Base-by-base conservation (phyloP, 163 green algal genomes). In the Coccomyxa subellipsoidea region DNA sequence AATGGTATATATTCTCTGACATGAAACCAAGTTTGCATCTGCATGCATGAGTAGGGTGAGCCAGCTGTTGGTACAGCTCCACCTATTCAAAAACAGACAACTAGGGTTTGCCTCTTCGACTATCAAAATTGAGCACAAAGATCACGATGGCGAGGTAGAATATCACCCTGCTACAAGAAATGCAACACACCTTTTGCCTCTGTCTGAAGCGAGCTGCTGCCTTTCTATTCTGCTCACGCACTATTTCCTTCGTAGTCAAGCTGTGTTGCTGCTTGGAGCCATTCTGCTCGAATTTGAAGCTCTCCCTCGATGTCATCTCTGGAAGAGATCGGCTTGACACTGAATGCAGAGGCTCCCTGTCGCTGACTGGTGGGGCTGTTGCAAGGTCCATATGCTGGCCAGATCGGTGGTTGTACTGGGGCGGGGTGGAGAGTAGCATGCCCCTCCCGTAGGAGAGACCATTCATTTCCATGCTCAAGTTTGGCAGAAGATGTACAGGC, bases 191-290 rank as follows among this genome's bases (percentile, higher is more conserved):
- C 70, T 77, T 77, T 53, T 77, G 70, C 32, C 70, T 38, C 25
- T 77, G 70, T 34, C 70, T 38, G 34, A 77, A 77, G 32, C 70
- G 70, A 15, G 70, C 70, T 38, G 70, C 70, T 40, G 70, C 70
- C 34, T 34, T 31, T 34, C 70, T 77, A 32, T 77, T 77, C 70
- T 77, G 70, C 70, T 77, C 70, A 23, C 70, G 31, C 31, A 77
- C 70, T 2, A 40, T 31, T 31, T 77, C 32, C 70, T 77, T 77
- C 10, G 66, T 73, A 18, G 29, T 73, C 66, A 73, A 73, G 66
- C 32, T 73, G 27, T 6, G n/a, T 2, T 34, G 66, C 66, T 34
- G 66, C 32, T 34, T 73, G 6, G 66, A 5, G 66, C 29, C 29
- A 34, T 4, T 36, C 21, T 73, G 27, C 2, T 36, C 66, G 27